Conservation (phyloP, 2,329 filamentous ascomycete genomes). For the Aspergillus spinulosporus region DNA sequence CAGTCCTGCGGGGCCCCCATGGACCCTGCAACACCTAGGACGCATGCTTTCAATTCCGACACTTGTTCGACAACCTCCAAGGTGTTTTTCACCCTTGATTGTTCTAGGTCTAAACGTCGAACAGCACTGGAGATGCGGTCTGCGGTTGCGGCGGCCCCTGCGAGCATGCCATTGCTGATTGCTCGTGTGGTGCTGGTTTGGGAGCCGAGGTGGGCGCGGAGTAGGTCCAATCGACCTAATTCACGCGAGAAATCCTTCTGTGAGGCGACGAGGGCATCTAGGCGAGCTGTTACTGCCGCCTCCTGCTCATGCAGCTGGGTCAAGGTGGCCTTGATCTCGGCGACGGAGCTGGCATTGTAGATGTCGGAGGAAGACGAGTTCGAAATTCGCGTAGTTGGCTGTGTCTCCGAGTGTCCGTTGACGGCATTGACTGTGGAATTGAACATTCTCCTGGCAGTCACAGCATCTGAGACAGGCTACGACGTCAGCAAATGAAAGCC, state of each 20-base stretch:
- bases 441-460: conserved; percentile 22
- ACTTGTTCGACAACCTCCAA: conserved; percentile 93
- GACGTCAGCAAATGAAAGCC: background rate
- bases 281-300: conserved; percentile 67
- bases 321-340: conserved; percentile 77
- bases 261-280: conserved; percentile 75
- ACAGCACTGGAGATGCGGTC: conserved; percentile 83
- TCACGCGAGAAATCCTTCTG: conserved; percentile 86
- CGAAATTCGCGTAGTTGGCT: conserved; percentile 12
- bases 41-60: conserved; percentile 92
- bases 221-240: conserved; percentile 79
- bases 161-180: conserved; percentile 88
- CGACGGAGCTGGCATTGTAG: conserved; percentile 70
- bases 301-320: conserved; percentile 74
- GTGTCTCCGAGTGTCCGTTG: conserved; percentile 30
- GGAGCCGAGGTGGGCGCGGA: conserved; percentile 82
- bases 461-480: conserved; percentile 1
- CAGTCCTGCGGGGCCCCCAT: conserved; percentile 99
- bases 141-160: conserved; percentile 80
- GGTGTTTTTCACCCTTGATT: conserved; percentile 86
- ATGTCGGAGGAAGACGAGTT: conserved; percentile 44
- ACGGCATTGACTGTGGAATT: conserved; percentile 16
- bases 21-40: conserved; percentile 87
- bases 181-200: conserved; percentile 80
- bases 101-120: conserved; percentile 83